A percentile compares a stretch with the other conserved stretches of the same genome.
Conservation (phyloP, 208 protist genomes). For the Porcisia hertigi region DNA sequence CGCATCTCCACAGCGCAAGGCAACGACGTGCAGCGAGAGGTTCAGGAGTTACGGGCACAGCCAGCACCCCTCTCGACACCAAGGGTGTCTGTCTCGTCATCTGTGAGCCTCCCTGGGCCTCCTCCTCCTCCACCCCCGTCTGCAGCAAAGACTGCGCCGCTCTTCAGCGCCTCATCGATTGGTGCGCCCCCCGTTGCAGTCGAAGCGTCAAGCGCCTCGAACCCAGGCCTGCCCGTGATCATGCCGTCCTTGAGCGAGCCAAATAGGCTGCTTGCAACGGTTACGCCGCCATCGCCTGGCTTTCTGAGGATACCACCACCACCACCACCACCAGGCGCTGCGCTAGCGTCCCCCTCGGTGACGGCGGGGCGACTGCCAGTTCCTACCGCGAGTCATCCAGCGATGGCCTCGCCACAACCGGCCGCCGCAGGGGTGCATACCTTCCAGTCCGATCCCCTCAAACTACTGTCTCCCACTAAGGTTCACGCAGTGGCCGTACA, state of each 20-base stretch:
- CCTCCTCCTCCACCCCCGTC: neutral
- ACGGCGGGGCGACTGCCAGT: neutral
- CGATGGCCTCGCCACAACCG: too few species aligned
- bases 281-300: neutral
- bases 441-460: too few species aligned
- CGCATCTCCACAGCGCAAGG: conserved; percentile 31
- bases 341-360: conserved; percentile 6
- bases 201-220: neutral
- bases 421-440: neutral
- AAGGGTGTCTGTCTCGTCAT: neutral
- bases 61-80: neutral
- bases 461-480: neutral
- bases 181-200: neutral
- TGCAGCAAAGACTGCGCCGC: neutral
- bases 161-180: neutral
- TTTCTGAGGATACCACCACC: neutral
- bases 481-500: neutral
- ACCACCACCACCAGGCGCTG: neutral
- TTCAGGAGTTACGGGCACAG: conserved; percentile 39
- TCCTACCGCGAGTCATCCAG: too few species aligned
- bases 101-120: neutral
- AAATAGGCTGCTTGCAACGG: neutral
- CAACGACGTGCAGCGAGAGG: conserved; percentile 38
- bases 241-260: neutral
- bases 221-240: neutral